Evolutionary conservation across 805 yeast genomes (phyloP), one percentile per base, ranked within the genome.

Genomic region (Metschnikowia corniflorae): DNA sequence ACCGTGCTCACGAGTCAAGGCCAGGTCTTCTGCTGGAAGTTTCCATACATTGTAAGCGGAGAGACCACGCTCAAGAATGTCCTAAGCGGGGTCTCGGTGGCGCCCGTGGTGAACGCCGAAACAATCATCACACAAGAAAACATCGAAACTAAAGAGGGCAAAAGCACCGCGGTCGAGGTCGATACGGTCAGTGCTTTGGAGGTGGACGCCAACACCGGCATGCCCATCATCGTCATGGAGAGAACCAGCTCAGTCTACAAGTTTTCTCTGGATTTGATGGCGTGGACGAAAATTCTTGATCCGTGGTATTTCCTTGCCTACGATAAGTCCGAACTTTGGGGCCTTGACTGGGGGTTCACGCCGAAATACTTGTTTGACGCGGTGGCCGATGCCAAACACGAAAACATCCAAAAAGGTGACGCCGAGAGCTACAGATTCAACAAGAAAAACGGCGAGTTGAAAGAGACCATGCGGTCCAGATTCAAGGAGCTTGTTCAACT

Each of bases 1-100:
- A 43, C 73, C 51, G 63, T 72, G 0, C 48, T 80, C 13, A 75
- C 83, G 0, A 67, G 67, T 27, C 59, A 62, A n/a, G 82, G 80
- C 4, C 53, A 73, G 29, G 34, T 78, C 2, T 70, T 70, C 50
- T 57, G 68, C 2, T 80, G 81, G 80, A 60, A 73, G 42, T 41
- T 79, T n/a, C 51, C 56, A 1, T 6, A 7, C 2, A 28, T 25
- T 6, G 19, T 36, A 2, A 15, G 28, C 2, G 44, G 43, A 6
- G 42, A 46, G 5, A 50, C 43, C 12, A 31, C 33, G 8, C 39
- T 68, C 18, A 50, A 53, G 20, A 61, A 58, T 2, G 34, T 73
- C 0, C 41, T 75, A 23, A 55, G 55, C 21, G 71, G 70, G 1
- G 61, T 77, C 1, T 73, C 83, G 2, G 43, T 80, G 17, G 76